Percentiles rank a stretch among this genome's conserved stretches.
Conservation (phyloP, 2,329 filamentous ascomycete genomes). For the Pestalotiopsis fici region DNA sequence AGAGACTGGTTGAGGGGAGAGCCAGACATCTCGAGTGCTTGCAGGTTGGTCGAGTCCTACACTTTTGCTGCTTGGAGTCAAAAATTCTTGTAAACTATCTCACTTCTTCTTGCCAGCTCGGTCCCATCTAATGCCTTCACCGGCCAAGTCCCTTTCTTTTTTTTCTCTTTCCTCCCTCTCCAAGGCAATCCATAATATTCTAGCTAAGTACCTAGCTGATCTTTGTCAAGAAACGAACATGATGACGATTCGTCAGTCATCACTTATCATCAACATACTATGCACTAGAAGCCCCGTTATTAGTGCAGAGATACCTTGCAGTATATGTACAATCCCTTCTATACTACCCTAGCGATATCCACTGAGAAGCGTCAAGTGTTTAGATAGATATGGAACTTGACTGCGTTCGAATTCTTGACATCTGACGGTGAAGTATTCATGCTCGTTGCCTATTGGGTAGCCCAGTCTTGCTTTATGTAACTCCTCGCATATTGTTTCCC, state of each 20-base stretch:
- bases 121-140: too few relatives aligned
- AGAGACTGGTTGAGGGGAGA: not conserved
- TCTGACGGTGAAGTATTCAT: not conserved
- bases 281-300: not conserved
- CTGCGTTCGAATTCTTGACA: not conserved
- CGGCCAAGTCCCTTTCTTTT: too few relatives aligned
- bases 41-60: not conserved
- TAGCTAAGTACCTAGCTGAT: not conserved
- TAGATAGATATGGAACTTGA: not conserved
- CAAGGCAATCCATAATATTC: not conserved
- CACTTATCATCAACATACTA: too few relatives aligned
- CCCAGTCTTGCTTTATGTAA: not conserved
- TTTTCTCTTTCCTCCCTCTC: too few relatives aligned
- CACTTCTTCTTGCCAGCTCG: too few relatives aligned
- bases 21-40: not conserved
- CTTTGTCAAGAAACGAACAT: not conserved
- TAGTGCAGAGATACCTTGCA: not conserved
- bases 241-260: not conserved
- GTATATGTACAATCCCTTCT: too few relatives aligned
- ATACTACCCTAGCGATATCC: not conserved
- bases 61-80: not conserved
- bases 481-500: not conserved
- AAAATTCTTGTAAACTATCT: not conserved
- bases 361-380: not conserved
- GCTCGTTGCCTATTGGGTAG: not conserved